These are phyloP conservation scores for Rhinocladiella similis DNA, from an alignment of 2,329 filamentous ascomycete species.

Conservation along the genomic window DNA sequence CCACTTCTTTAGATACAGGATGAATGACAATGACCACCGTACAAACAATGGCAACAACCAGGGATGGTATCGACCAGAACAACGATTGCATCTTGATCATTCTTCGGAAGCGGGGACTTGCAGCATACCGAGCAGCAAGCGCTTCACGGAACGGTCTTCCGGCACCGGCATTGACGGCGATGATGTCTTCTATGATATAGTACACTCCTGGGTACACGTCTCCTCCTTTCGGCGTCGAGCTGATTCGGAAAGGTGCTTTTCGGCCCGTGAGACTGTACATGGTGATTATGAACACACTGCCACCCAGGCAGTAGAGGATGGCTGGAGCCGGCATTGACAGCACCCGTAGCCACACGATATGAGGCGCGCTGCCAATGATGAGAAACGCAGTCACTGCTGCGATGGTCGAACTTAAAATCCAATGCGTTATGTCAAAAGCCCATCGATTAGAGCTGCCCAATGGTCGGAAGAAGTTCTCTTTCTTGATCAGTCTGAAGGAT, in stretches of 20 bases:
- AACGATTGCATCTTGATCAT: conserved; percentile 57
- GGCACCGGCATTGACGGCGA: conserved; percentile 66
- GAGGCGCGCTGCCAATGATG: conserved; percentile 29
- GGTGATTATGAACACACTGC: conserved; percentile 22
- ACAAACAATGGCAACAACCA: conserved; percentile 49
- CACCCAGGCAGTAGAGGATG: conserved; percentile 21
- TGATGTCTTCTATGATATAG: conserved; percentile 67
- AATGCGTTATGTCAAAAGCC: conserved; percentile 30
- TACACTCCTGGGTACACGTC: conserved; percentile 61
- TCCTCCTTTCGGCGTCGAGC: conserved; percentile 61
- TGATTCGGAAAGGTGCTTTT: conserved; percentile 59
- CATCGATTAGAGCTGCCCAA: conserved; percentile 28
- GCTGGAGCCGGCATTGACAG: conserved; percentile 29
- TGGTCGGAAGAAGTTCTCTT: conserved; percentile 31
- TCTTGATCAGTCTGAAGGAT: conserved; percentile 28
- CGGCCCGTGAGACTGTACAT: conserved; percentile 32
- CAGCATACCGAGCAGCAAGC: conserved; percentile 53
- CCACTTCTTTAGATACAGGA: conserved; percentile 48
- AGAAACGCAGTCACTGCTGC: conserved; percentile 25
- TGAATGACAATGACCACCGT: conserved; percentile 48
- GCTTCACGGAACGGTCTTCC: conserved; percentile 55
- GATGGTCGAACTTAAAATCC: conserved; percentile 28
- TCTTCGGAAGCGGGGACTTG: conserved; percentile 54
- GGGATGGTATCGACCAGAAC: conserved; percentile 57
- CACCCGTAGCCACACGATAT: conserved; percentile 30